These are phyloP conservation scores for Trichophyton schoenleinii DNA, from an alignment of 2,329 filamentous ascomycete species.

Conservation along the genomic window DNA sequence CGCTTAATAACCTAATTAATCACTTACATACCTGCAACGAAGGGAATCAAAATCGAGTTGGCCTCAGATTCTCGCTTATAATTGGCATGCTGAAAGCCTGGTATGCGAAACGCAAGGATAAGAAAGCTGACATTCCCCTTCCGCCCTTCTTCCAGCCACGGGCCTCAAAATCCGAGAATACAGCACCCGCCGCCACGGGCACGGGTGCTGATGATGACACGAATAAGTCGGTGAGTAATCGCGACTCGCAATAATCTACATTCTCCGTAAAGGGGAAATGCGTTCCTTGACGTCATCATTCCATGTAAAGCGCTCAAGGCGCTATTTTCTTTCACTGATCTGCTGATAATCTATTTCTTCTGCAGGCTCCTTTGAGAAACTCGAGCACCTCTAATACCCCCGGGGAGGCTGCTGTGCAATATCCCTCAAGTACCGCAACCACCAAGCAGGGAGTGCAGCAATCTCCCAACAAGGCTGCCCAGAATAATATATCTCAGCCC, in stretches of 20 bases:
- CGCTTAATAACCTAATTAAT: constrained; percentile 57
- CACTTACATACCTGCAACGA: constrained; percentile 54
- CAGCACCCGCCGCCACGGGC: neutral
- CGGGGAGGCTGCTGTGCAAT: neutral
- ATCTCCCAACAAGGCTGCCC: neutral
- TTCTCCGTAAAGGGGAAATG: neutral
- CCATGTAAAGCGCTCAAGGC: no score
- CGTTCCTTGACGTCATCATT: neutral
- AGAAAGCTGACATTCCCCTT: neutral
- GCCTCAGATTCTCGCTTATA: constrained; percentile 58
- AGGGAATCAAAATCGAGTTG: constrained; percentile 51
- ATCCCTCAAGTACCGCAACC: neutral
- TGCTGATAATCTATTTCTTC: neutral
- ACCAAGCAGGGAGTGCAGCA: neutral
- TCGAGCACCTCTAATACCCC: neutral
- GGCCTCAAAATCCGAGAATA: neutral
- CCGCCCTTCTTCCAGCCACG: neutral
- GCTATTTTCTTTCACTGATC: neutral
- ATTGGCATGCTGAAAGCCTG: constrained; percentile 57
- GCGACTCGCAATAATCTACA: neutral
- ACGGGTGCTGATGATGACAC: neutral
- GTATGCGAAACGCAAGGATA: constrained; percentile 44
- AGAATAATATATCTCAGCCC: neutral
- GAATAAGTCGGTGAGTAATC: neutral
- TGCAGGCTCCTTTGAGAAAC: neutral